phyloP scores from a whole-genome alignment of 2,329 filamentous ascomycete genomes.

The Penicillium sp. region DNA sequence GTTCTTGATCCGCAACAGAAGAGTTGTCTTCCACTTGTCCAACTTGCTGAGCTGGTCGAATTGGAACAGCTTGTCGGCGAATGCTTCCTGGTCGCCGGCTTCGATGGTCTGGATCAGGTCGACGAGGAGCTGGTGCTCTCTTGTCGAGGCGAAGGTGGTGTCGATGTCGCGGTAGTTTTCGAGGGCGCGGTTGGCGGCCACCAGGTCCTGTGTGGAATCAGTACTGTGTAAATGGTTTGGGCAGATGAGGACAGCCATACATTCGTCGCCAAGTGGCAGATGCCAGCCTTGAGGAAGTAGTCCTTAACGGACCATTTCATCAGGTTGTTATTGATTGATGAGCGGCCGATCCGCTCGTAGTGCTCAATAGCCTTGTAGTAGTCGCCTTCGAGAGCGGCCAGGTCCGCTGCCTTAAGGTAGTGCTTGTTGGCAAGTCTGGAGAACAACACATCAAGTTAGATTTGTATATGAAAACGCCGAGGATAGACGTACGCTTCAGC shows the following conservation, averaged over 20 bases:
- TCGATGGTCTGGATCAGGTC: conserved; percentile 70
- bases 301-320: conserved; percentile 94
- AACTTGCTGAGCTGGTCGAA: conserved; percentile 88
- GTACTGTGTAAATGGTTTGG: background rate
- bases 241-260: conserved; percentile 24
- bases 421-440: conserved; percentile 86
- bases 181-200: conserved; percentile 68
- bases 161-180: conserved; percentile 75
- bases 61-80: conserved; percentile 76
- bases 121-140: conserved; percentile 70
- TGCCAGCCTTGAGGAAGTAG: conserved; percentile 85
- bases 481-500: conserved; percentile 59
- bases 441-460: too few relatives aligned
- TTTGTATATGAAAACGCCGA: background rate
- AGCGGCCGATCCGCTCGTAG: conserved; percentile 73
- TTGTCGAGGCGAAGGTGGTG: conserved; percentile 64
- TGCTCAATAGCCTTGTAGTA: conserved; percentile 74
- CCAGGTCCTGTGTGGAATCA: conserved; percentile 51
- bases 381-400: conserved; percentile 70
- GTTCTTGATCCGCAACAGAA: conserved; percentile 74
- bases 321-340: conserved; percentile 75
- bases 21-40: conserved; percentile 92
- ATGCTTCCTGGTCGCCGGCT: conserved; percentile 68
- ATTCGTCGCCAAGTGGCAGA: conserved; percentile 68
- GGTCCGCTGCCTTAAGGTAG: conserved; percentile 82